phyloP scores from a whole-genome alignment of 208 protist species.

The Crithidia acanthocephali region DNA sequence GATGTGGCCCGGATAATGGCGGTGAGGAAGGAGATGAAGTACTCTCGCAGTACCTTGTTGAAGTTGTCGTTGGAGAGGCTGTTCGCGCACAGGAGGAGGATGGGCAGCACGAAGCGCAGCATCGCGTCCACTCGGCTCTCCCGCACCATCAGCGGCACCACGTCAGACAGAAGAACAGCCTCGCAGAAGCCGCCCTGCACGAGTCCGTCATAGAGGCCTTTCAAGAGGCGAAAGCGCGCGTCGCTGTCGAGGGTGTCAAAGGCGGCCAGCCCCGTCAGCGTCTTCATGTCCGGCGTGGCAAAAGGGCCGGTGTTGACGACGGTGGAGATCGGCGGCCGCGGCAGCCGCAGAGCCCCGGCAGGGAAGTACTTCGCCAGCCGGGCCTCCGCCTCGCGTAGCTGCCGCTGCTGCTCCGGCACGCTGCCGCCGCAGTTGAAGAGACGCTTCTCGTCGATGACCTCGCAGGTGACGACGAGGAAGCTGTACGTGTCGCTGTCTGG shows the following conservation, averaged over 20 bases:
- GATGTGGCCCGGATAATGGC: slow-evolving; percentile 35
- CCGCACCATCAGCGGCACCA: slow-evolving; percentile 59
- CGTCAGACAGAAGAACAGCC: slow-evolving; percentile 32
- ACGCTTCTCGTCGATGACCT: slow-evolving; percentile 40
- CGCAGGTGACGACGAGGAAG: slow-evolving; percentile 53
- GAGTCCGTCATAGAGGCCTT: slow-evolving; percentile 47
- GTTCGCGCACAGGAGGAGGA: slow-evolving; percentile 46
- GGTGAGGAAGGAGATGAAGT: slow-evolving; percentile 41
- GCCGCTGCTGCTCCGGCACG: slow-evolving; percentile 25
- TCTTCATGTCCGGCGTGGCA: slow-evolving; percentile 41
- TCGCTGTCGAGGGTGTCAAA: slow-evolving; percentile 51
- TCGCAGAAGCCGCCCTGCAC: slow-evolving; percentile 37
- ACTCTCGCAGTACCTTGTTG: slow-evolving; percentile 35
- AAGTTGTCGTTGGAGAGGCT: slow-evolving; percentile 37
- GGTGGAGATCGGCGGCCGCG: slow-evolving; percentile 34
- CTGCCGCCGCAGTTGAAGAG: slow-evolving; percentile 42
- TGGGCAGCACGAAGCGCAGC: slow-evolving; percentile 56
- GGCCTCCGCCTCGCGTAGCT: slow-evolving; percentile 33
- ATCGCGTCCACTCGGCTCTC: slow-evolving; percentile 43
- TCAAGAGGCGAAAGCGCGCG: slow-evolving; percentile 41
- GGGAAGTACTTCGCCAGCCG: slow-evolving; percentile 49
- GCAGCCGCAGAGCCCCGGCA: slow-evolving; percentile 26
- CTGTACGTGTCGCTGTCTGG: slow-evolving; percentile 63
- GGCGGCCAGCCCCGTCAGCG: slow-evolving; percentile 32
- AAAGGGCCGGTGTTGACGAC: slow-evolving; percentile 47